Percentiles rank a stretch among this genome's conserved stretches.
Conservation (phyloP, 2,329 filamentous ascomycete species). For the Exophiala sideris region DNA sequence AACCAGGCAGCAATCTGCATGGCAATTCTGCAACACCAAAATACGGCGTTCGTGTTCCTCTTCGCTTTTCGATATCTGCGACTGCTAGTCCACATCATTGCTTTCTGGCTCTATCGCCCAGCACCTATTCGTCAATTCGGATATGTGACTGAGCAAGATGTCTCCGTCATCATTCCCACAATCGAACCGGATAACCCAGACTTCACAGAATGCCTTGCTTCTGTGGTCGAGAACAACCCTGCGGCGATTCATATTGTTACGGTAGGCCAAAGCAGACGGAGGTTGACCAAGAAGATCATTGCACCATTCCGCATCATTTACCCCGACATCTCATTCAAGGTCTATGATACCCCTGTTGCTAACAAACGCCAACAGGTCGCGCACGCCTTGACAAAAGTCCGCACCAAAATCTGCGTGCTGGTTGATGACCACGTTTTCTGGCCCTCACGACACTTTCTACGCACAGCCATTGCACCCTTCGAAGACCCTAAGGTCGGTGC, state of each 20-base stretch:
- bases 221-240: conserved; percentile 41
- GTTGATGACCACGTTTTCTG: conserved; percentile 56
- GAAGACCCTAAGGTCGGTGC: conserved; percentile 49
- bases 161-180: conserved; percentile 54
- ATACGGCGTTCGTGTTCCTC: conserved; percentile 35
- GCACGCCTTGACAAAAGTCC: conserved; percentile 37
- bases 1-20: background rate
- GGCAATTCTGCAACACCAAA: background rate
- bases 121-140: conserved; percentile 31
- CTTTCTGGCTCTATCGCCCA: conserved; percentile 43
- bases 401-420: conserved; percentile 45
- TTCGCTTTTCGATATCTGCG: conserved; percentile 49
- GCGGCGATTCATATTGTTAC: conserved; percentile 46
- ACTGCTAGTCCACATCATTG: conserved; percentile 43
- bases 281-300: conserved; percentile 11
- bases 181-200: conserved; percentile 42
- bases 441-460: conserved; percentile 41
- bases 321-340: conserved; percentile 21
- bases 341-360: conserved; percentile 35
- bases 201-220: conserved; percentile 44
- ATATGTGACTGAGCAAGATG: conserved; percentile 37
- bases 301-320: background rate
- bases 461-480: conserved; percentile 42
- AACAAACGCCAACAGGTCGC: conserved; percentile 52
- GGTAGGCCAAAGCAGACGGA: conserved; percentile 34